Base-by-base conservation (phyloP, 345 rosid genomes). In the Citropsis articulata region DNA sequence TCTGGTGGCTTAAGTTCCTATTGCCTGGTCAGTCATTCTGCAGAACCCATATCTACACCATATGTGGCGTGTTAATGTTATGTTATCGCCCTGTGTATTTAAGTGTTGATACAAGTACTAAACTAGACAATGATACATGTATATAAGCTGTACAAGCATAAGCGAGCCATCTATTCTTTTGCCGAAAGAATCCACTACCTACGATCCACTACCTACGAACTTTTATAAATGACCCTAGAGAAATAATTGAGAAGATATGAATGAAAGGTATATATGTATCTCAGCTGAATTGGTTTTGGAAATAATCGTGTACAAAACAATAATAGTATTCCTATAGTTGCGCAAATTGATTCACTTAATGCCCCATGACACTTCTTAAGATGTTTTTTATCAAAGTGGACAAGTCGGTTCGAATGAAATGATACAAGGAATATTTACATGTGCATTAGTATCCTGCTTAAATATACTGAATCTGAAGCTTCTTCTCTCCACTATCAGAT, bases 1-100 rank as follows among this genome's bases (percentile, higher is more conserved):
- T 95, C 99, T 81, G 99, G 99, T 59, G 99, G 99, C 82, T 92
- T 95, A 87, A 95, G 97, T 86, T 95, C 99, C 75, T 91, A 95
- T 84, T 93, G 99, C 86, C 87, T 95, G 93, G 98, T 93, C 81
- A 87, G 86, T 81, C 31, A 25, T 66, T 48, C 56, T 18, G 56
- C 35, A 18, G 13, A 36, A 35, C 50, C 18, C 35, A 9, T 31
- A 33, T 66, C 55, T 6, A 36, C 36, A 55, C 64, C 9, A 21
- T 19, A 31, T 28, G 1, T 18, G 6, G 25, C 6, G 35, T 62
- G 53, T 74, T 31, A 22, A 55, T 60, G 33, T 21, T 10, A 21
- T 60, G 22, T 25, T 35, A 7, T 14, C 45, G 18, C 22, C 19
- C 38, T 60, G 3, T 9, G 4, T 12, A 55, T 9, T 40, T 73